Base-by-base conservation (phyloP, 768 basidiomycete species). In the Leccinellum albellum region DNA sequence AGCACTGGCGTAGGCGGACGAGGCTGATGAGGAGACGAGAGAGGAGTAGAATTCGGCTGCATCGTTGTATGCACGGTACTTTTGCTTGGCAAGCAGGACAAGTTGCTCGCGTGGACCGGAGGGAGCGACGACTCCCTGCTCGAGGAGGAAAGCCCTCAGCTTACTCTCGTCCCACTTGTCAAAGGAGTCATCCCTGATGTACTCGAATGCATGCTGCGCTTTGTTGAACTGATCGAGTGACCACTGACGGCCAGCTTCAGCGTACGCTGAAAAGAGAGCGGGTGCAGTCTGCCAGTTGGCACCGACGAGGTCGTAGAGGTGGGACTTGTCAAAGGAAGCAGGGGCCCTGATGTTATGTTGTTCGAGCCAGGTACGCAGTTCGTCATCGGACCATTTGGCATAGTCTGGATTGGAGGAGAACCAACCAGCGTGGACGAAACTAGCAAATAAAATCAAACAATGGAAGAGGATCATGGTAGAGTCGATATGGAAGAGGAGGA, bases 91-190 rank as follows among this genome's bases (percentile, higher is more conserved):
- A 40, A 90, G 78, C 15, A 88, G 74, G 21, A 89, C 77, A 21
- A 98, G 83, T 65, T 93, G 83, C 67, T 97, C 95, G 54, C 81
- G 79, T 3, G 86, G 86, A 2, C 89, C 88, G 28, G 82, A 80
- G 14, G 95, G 94, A 6, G 87, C 82, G 50, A 98, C 84, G 58
- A 96, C 78, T 42, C 94, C 94, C 62, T 96, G 88, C 65, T 90
- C 83, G 53, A 97, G 82, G 12, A 98, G 78, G 74, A 88, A 96
- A 60, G 89, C 78, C 65, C 94, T 84, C 21, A 97, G 78, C 28
- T 79, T 80, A 13, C 84, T 86, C 66, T 98, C 94, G 68, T 90
- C 85, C 94, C 94, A 98, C 1, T 78, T 75, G 59, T 94, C 89
- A 59, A 91, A 87, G 9, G 83, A 71, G 23, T 79, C 73, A 3